Base-by-base conservation (phyloP, 1,139 yeast species). In the Zygoascus sp. region DNA sequence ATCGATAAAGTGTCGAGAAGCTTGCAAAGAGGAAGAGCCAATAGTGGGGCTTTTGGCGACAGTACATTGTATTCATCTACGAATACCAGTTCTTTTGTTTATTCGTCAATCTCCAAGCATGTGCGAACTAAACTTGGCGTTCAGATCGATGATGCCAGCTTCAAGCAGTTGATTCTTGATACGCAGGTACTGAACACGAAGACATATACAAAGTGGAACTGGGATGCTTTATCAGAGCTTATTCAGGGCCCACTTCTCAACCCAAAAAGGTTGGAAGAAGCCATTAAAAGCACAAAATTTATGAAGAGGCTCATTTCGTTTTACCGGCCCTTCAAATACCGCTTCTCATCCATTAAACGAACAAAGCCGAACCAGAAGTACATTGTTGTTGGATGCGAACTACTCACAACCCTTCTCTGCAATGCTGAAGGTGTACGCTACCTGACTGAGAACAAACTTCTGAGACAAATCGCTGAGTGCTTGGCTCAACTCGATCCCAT, bases 381-480 rank as follows among this genome's bases (percentile, higher is more conserved):
- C 54, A 75, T 85, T 22, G 75, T 72, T 44, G 81, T 83, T 7
- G 97, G 97, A 0, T 77, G 88, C 55, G 83, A 79, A 41, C 71
- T 92, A 34, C 70, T 92, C 52, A 80, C 77, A 50, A 73, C 85
- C 40, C 69, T 90, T n/a, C 66, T 87, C 3, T 70, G 77, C 5
- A 80, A 80, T 13, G 63, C 69, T 0, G 84, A 77, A 49, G 97
- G 97, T 1, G 72, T 79, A 32, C 76, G 74, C 51, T 82, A 83
- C 53, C 68, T 92, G 21, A 72, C 79, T 25, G 83, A 80, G 45
- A 86, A 84, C 59, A 90, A 90, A 63, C 72, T 90, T 7, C 63
- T 92, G 22, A 85, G 96, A 1, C 97, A 89, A 59, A 71, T 92
- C 47, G 87, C 95, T 0, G 96, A 90, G 57, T 80, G 94, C 40